A percentile compares a stretch with the other conserved stretches of the same genome.
phyloP scores from a whole-genome alignment of 2,329 filamentous ascomycete species.

The Pseudopithomyces chartarum region DNA sequence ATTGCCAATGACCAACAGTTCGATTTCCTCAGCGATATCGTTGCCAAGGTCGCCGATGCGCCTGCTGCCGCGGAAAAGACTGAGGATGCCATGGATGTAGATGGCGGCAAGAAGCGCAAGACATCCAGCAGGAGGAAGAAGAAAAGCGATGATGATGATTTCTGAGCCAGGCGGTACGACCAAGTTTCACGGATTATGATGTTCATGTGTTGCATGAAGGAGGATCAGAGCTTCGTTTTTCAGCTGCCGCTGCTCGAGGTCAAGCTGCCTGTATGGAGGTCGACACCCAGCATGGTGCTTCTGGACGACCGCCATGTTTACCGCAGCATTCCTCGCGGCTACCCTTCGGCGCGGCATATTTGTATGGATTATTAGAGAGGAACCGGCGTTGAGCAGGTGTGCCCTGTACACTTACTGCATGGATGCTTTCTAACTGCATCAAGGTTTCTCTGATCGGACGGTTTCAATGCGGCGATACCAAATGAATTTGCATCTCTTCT shows the following conservation, averaged over 20 bases:
- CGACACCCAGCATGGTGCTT: neutral
- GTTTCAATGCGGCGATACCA: conserved; percentile 24
- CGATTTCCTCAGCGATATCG: conserved; percentile 91
- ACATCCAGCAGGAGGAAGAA: conserved; percentile 41
- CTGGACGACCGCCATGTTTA: neutral
- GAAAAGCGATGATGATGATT: conserved; percentile 45
- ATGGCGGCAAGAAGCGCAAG: conserved; percentile 51
- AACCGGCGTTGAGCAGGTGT: conserved; percentile 21
- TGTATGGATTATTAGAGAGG: conserved; percentile 8
- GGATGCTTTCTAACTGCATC: conserved; percentile 14
- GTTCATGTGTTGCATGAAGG: neutral
- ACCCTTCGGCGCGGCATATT: neutral
- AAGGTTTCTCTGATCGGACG: conserved; percentile 13
- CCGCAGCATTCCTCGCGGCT: neutral
- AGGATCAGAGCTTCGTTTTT: neutral
- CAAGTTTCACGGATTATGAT: neutral
- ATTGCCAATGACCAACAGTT: conserved; percentile 88
- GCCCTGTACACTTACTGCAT: conserved; percentile 13
- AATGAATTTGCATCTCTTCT: conserved; percentile 19
- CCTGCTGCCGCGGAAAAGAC: conserved; percentile 51
- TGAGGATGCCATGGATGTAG: conserved; percentile 50
- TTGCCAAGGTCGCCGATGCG: conserved; percentile 77
- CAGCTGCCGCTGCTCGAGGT: neutral
- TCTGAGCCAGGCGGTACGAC: conserved; percentile 22
- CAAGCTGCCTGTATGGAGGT: neutral